These are phyloP conservation scores for Verticillium nubilum DNA, from an alignment of 2,329 filamentous ascomycete species.

Conservation along the genomic window DNA sequence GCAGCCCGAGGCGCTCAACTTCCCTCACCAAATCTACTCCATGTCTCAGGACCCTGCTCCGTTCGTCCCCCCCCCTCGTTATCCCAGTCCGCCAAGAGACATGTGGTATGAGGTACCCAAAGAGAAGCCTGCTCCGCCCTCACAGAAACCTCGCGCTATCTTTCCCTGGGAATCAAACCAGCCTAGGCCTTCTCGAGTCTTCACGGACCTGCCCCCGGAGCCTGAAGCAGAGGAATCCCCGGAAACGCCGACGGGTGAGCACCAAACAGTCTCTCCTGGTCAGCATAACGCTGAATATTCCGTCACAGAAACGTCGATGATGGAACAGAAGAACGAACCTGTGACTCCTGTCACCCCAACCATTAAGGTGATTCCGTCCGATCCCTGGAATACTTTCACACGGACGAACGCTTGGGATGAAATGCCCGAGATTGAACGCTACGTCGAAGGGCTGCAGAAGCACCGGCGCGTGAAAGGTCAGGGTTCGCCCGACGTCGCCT, in stretches of 20 bases:
- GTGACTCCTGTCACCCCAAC: constrained; percentile 44
- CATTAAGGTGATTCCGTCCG: constrained; percentile 38
- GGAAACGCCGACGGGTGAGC: constrained; percentile 18
- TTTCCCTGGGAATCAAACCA: constrained; percentile 86
- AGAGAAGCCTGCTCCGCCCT: constrained; percentile 46
- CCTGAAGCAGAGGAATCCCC: constrained; percentile 19
- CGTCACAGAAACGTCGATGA: constrained; percentile 24
- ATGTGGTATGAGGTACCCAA: constrained; percentile 86
- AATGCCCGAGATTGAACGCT: constrained; percentile 79
- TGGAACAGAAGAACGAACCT: constrained; percentile 31
- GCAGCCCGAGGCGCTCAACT: constrained; percentile 78
- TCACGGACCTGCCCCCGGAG: constrained; percentile 29
- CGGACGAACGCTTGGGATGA: constrained; percentile 90
- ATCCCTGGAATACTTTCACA: constrained; percentile 70
- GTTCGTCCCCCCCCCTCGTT: constrained; percentile 71
- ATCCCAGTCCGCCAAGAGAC: constrained; percentile 77
- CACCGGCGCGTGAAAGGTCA: constrained; percentile 36
- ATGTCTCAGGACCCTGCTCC: constrained; percentile 74
- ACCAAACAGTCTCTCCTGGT: constrained; percentile 9
- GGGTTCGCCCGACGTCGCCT: constrained; percentile 14
- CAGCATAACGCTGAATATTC: constrained; percentile 25
- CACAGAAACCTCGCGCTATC: constrained; percentile 59
- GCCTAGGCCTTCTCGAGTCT: constrained; percentile 59
- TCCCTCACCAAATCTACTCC: constrained; percentile 71
- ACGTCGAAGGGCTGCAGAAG: constrained; percentile 72